Evolutionary conservation across 2,329 filamentous ascomycete species (phyloP), one percentile per base, ranked within the genome.

Genomic region (Periconia sp.): DNA sequence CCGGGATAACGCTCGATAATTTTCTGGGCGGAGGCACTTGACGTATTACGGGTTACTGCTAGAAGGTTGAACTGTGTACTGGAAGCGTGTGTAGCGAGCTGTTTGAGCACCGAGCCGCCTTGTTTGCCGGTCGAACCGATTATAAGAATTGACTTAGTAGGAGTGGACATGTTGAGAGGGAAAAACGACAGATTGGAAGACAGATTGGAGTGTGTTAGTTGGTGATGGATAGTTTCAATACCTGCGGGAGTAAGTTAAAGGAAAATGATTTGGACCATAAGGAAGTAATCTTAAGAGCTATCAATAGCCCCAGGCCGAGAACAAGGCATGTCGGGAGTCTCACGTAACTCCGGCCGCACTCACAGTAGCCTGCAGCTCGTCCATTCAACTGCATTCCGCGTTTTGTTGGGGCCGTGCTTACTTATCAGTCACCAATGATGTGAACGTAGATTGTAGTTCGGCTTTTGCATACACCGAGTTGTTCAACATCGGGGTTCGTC

Each of bases 21-120:
- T 15, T 72, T 74, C 62, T 83, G 75, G 0, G 85, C 82, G 1
- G 77, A 77, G 0, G 70, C 46, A 0, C 82, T 85, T n/a, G 70
- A 65, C 0, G 78, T 61, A 61, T 87, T 78, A 55, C 85, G 82
- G 2, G 85, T 87, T 19, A 88, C 75, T 7, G 85, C 86, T 15
- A 85, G 76, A 49, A 88, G 82, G 13, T 79, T 75, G 54, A 80
- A 78, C 18, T 75, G 59, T 59, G 69, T 46, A 17, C 61, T 62
- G 1, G 70, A 68, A 15, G 65, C 53, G 45, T 71, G 63, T 15
- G 66, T 59, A 44, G 77, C 69, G 20, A 80, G 72, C 41, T 77
- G 73, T 41, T 70, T 59, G 51, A 80, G 69, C 27, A 79, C 69
- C 20, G 76, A 71, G 47, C 76, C 75, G 52, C 78, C 77, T 65